Conservation (phyloP, 2,329 filamentous ascomycete species). For the Epichloe scottii region DNA sequence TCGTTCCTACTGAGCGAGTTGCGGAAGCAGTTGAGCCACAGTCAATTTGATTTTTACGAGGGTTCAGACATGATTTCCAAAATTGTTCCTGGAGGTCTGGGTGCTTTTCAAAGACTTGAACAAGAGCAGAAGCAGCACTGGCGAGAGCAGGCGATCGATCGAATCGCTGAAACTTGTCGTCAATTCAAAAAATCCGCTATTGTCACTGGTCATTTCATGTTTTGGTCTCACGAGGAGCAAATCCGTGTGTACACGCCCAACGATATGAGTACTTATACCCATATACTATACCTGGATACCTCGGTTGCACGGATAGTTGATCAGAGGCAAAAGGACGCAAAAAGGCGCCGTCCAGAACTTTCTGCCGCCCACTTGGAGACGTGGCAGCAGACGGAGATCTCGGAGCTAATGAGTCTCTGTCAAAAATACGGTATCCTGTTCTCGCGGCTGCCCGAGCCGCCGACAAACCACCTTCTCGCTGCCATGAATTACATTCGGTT, state of each 20-base stretch:
- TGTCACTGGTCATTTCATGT: constrained; percentile 43
- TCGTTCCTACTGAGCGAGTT: constrained; percentile 30
- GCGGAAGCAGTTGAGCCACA: constrained; percentile 18
- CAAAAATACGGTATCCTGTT: constrained; percentile 34
- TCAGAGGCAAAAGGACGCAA: constrained; percentile 25
- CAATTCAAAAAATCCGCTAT: constrained; percentile 25
- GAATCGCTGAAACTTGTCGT: constrained; percentile 26
- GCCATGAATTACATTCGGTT: constrained; percentile 5
- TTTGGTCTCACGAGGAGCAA: constrained; percentile 31
- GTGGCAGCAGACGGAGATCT: constrained; percentile 37
- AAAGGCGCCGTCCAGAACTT: constrained; percentile 19
- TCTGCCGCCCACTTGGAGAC: constrained; percentile 25
- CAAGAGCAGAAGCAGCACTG: constrained; percentile 22
- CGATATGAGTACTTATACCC: constrained; percentile 37
- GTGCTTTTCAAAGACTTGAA: constrained; percentile 29
- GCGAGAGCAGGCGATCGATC: constrained; percentile 33
- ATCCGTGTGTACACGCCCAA: constrained; percentile 26
- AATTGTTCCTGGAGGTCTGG: constrained; percentile 32
- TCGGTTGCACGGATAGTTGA: constrained; percentile 22
- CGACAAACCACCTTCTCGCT: neutral
- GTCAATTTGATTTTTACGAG: constrained; percentile 35
- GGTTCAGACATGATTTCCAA: constrained; percentile 34
- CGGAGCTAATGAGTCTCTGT: constrained; percentile 30
- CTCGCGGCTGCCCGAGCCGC: constrained; percentile 2
- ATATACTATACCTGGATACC: constrained; percentile 44